Conservation (phyloP, 768 basidiomycete genomes). For the Trametes elegans region DNA sequence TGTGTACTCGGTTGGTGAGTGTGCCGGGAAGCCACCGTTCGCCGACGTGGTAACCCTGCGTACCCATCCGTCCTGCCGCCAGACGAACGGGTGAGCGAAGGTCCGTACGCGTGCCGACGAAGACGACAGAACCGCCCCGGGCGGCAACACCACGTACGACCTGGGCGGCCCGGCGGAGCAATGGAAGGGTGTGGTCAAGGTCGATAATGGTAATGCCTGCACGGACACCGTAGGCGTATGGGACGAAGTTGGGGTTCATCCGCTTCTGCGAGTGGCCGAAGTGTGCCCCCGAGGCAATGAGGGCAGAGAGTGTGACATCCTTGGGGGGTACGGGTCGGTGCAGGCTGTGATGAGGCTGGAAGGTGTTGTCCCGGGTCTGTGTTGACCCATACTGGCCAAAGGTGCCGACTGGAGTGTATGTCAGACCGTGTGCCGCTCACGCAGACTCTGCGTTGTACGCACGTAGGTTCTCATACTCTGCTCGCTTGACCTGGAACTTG, state of each 20-base stretch:
- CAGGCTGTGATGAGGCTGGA: constrained; percentile 68
- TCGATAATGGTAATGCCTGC: constrained; percentile 92
- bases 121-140: constrained; percentile 80
- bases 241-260: constrained; percentile 86
- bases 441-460: constrained; percentile 13
- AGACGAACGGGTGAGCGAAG: constrained; percentile 70
- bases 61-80: constrained; percentile 76
- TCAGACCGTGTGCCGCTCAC: not conserved
- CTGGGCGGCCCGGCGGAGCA: constrained; percentile 86
- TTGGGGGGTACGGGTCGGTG: constrained; percentile 57
- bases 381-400: constrained; percentile 78
- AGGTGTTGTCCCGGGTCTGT: constrained; percentile 63
- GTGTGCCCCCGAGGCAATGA: constrained; percentile 91
- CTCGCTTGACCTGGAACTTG: constrained; percentile 56
- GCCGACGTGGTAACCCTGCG: constrained; percentile 80
- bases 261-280: constrained; percentile 84
- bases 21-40: constrained; percentile 96
- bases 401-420: constrained; percentile 46
- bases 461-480: constrained; percentile 57
- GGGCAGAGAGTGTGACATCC: constrained; percentile 79
- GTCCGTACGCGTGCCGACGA: constrained; percentile 86
- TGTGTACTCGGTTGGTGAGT: constrained; percentile 78
- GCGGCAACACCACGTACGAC: constrained; percentile 81
- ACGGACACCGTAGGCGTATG: constrained; percentile 91
- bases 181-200: constrained; percentile 89